Base-by-base conservation (phyloP, 306 rosid species). In the Senna siamea region DNA sequence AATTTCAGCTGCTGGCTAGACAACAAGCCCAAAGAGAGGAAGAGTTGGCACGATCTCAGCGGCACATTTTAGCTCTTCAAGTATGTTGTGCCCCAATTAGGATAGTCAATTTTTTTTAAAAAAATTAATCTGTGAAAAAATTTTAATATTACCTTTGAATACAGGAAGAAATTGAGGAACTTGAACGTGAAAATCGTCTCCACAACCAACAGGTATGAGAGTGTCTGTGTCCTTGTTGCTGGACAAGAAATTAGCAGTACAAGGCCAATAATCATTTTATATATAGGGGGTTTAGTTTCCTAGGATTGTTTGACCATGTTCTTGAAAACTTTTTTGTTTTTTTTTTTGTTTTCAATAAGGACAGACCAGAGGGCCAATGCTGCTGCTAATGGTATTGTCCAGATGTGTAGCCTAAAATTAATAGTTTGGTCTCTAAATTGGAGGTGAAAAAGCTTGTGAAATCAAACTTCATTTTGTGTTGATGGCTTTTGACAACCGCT, bases 21-120 rank as follows among this genome's bases (percentile, higher is more conserved):
- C 99, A 92, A 84, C 98, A 95, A 85, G 99, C 98, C 17, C 99
- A 95, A 72, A 90, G 98, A 78, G 99, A 92, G 84, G 99, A 95
- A 79, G 98, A 95, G 78, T 84, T 95, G 69, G 82, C 96, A 78
- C 96, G 88, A 69, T 90, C 99, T 41, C 99, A 95, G 78, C 86
- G 98, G 78, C 99, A 95, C 77, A 95, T 95, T 71, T 87, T 92
- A 76, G 98, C 97, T n/a, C 99, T 95, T 83, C 97, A 92, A 83
- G 99, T 95, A 84, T 68, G 93, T 81, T 56, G 62, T 48, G n/a
- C 28, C 17, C 67, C 59, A 35, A 77, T 35, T 47, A 41, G 59
- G 63, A 63, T 76, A 44, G 17, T 74, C 47, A 40, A 80, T 46
- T 52, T 81, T 53, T 40, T 50, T 65, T 9, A 13, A 41, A 38